A percentile compares a stretch with the other conserved stretches of the same genome.
These are phyloP conservation scores for Anastatica hierochuntica DNA, from an alignment of 345 rosid genomes.

Conservation along the genomic window DNA sequence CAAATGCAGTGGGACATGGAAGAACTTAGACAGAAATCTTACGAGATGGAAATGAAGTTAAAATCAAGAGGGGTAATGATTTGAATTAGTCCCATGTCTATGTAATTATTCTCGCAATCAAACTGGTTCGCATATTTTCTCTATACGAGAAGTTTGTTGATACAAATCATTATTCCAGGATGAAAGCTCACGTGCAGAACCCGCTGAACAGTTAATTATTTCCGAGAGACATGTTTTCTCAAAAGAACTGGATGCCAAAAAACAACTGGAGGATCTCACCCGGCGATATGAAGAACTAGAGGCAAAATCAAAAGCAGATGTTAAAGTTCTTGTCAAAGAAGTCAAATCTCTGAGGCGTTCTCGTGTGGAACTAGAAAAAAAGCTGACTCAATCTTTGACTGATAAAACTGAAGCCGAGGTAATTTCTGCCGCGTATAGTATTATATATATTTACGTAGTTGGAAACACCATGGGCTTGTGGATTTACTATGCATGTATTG, in stretches of 20 bases:
- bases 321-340: conserved; percentile 90
- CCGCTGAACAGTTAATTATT: conserved; percentile 27
- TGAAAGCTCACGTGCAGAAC: conserved; percentile 35
- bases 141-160: conserved; percentile 11
- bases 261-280: conserved; percentile 54
- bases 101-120: not conserved
- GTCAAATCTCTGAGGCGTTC: conserved; percentile 79
- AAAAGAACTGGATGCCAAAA: conserved; percentile 59
- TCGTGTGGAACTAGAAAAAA: conserved; percentile 53
- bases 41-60: conserved; percentile 85
- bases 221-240: conserved; percentile 33
- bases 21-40: conserved; percentile 72
- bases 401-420: conserved; percentile 77
- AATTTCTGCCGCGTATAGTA: conserved; percentile 7
- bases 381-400: conserved; percentile 44
- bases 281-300: conserved; percentile 69
- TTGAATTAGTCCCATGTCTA: not conserved
- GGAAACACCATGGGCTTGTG: conserved; percentile 1
- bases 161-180: conserved; percentile 36
- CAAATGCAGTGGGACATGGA: conserved; percentile 99
- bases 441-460: conserved; percentile 1
- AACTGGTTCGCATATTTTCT: not conserved
- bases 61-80: conserved; percentile 57
- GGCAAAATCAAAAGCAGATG: conserved; percentile 86
- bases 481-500: not conserved